These are phyloP conservation scores for Dendrobium huoshanense DNA, from an alignment of 106 monocot genomes.

Conservation along the genomic window DNA sequence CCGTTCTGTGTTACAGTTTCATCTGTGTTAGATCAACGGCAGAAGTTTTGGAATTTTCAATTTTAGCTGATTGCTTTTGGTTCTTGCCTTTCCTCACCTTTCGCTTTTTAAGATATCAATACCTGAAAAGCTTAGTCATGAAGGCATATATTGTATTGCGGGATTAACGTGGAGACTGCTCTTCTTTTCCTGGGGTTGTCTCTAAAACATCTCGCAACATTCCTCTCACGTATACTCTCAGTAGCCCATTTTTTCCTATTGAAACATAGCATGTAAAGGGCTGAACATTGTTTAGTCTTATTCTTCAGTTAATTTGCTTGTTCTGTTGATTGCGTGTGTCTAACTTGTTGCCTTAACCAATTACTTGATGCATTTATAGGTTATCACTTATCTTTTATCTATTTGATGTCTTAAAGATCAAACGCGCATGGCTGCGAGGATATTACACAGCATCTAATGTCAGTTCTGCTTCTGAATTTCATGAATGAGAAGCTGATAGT, in stretches of 20 bases:
- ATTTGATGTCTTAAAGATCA: too few species aligned
- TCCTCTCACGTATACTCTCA: background rate
- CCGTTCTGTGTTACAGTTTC: background rate
- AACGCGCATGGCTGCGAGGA: conserved; percentile 37
- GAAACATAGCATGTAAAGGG: too few species aligned
- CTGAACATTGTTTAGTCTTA: background rate
- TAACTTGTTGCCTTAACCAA: too few species aligned
- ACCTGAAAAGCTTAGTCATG: conserved; percentile 10
- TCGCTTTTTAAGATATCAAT: conserved; percentile 4
- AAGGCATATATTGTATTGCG: background rate
- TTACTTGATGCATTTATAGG: background rate
- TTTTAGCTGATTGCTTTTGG: background rate
- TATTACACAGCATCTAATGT: conserved; percentile 41
- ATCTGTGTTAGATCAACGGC: conserved; percentile 4
- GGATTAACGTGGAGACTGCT: conserved; percentile 4
- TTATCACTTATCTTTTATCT: background rate
- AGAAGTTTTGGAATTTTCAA: background rate
- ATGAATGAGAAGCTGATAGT: conserved; percentile 32
- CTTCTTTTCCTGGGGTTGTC: background rate
- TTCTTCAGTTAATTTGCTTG: background rate
- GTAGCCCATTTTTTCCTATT: too few species aligned
- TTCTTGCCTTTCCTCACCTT: conserved; percentile 9
- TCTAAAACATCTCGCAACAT: conserved; percentile 3
- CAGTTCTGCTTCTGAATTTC: conserved; percentile 65
- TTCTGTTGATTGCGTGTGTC: background rate